Percentiles rank a stretch among this genome's conserved stretches.
Conservation (phyloP, 495 filamentous ascomycete genomes). For the Trichoderma gamsii region DNA sequence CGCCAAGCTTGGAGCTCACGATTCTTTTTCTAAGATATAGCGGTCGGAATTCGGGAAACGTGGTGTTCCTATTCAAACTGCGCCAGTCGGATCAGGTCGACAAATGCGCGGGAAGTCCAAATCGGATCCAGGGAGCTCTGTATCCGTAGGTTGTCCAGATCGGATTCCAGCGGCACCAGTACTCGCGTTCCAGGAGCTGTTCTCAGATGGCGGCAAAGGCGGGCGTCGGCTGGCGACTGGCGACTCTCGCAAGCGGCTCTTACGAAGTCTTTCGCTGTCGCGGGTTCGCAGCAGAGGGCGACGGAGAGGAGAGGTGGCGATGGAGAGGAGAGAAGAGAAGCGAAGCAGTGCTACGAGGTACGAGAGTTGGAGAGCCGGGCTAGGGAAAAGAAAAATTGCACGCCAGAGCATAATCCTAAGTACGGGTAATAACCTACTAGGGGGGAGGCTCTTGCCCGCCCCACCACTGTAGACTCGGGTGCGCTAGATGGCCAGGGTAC, state of each 20-base stretch:
- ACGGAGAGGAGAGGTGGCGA: constrained; percentile 14
- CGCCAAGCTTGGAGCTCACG: background rate
- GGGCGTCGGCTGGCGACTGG: background rate
- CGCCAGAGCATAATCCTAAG: constrained; percentile 3
- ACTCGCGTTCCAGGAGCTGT: constrained; percentile 2
- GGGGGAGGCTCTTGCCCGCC: constrained; percentile 9
- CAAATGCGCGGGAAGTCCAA: background rate
- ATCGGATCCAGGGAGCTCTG: background rate
- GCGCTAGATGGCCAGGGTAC: background rate
- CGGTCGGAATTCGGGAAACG: background rate
- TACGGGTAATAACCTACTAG: constrained; percentile 11
- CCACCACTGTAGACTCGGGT: background rate
- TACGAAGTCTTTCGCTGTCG: background rate
- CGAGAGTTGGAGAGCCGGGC: constrained; percentile 7
- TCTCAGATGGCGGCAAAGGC: background rate
- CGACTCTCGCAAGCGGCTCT: constrained; percentile 2
- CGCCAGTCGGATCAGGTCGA: background rate
- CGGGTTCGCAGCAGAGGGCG: background rate
- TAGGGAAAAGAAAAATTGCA: constrained; percentile 13
- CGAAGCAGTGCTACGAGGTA: background rate
- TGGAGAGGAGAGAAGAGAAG: background rate
- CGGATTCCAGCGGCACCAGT: background rate
- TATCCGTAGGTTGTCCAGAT: background rate
- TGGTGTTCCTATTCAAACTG: background rate
- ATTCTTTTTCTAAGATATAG: background rate